Base-by-base conservation (phyloP, 202 grass and related monocot genomes). In the Dendrocalamus latiflorus region DNA sequence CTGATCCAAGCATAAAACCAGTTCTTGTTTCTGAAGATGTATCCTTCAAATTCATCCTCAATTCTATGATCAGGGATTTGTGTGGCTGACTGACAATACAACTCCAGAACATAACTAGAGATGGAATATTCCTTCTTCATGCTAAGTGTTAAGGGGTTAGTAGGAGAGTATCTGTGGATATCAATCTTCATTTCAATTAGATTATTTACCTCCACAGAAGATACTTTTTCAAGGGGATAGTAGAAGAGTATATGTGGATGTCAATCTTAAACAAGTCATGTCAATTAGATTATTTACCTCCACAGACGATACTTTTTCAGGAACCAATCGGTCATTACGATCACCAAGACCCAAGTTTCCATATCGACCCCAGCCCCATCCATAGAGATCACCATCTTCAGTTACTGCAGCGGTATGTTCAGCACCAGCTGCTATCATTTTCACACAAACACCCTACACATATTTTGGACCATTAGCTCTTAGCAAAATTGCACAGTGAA, bases 401-500 rank as follows among this genome's bases (percentile, higher is more conserved):
- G 96, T 93, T 83, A 95, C 87, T 84, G 93, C 93, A 79, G 93
- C 91, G 0, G 96, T 98, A 86, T 98, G 96, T 84, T 98, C 96
- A 4, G 96, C 96, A 68, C 96, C 96, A 48, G 96, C 96, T 83
- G 96, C 96, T 58, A 98, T 89, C 93, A 93, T 98, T 90, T 98
- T 98, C 39, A 98, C 93, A 86, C 61, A 71, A 86, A 95, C 84
- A 64, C 96, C 93, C 96, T 98, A 64, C 47, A 75, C 30, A 78
- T 21, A 53, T 83, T 76, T 64, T 38, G 58, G 54, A 83, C 74
- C 53, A 81, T 87, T 60, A 89, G 74, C 67, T 72, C 53, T 78
- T 54, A 85, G 41, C 47, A 68, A 38, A 14, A 64, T 5, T 21
- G 55, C 74, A 66, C 30, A 28, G 15, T 79, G 24, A 6, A 74